Conservation (phyloP, 805 yeast genomes). For the Candida coquimbonensis region DNA sequence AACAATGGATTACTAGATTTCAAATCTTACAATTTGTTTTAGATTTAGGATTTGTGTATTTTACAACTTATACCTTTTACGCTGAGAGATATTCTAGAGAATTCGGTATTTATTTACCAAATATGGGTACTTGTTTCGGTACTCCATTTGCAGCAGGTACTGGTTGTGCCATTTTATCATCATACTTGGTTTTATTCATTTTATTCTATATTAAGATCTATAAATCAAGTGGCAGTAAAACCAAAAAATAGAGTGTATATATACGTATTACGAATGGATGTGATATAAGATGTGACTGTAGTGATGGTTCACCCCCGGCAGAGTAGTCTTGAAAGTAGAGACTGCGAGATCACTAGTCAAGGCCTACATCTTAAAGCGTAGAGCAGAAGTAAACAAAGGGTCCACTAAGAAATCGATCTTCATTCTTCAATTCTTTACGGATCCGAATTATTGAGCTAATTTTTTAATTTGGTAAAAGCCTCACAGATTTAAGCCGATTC, state of each 20-base stretch:
- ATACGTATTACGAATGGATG: too few relatives aligned
- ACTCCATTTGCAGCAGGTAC: slow-evolving; percentile 87
- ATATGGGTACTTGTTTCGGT: slow-evolving; percentile 83
- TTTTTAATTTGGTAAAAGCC: too few relatives aligned
- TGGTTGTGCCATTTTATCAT: slow-evolving; percentile 83
- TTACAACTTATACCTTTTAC: slow-evolving; percentile 88
- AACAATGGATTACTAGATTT: slow-evolving; percentile 96
- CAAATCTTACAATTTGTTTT: slow-evolving; percentile 90
- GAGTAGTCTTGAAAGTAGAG: too few relatives aligned
- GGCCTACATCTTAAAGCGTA: background rate
- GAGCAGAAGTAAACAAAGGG: background rate
- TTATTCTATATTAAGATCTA: slow-evolving; percentile 88
- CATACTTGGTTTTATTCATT: slow-evolving; percentile 84
- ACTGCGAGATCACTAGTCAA: too few relatives aligned
- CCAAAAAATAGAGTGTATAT: background rate
- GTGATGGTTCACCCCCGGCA: too few relatives aligned
- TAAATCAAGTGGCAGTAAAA: slow-evolving; percentile 36
- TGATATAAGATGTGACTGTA: too few relatives aligned
- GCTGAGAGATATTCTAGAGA: slow-evolving; percentile 48
- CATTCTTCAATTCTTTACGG: too few relatives aligned
- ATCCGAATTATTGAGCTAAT: too few relatives aligned
- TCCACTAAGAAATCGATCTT: background rate
- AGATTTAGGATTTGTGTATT: slow-evolving; percentile 86
- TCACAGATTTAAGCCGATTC: too few relatives aligned
- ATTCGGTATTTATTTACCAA: slow-evolving; percentile 55